Evolutionary conservation across 257 asterid species (phyloP).

Genomic region (Leonotis leonurus): DNA sequence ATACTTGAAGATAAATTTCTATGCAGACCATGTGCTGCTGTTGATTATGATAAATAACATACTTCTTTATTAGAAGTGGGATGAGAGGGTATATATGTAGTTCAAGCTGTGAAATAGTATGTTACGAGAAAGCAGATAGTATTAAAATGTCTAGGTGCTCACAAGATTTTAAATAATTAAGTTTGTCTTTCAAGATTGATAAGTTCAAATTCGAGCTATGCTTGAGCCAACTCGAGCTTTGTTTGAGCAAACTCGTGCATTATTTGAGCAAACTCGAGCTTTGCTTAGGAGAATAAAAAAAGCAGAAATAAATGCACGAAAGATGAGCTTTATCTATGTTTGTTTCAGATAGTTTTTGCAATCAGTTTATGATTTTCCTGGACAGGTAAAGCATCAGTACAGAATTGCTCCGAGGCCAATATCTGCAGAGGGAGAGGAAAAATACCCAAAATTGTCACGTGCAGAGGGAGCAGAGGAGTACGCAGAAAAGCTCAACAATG

Average conservation of each 20-base stretch:
- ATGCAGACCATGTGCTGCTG: background rate
- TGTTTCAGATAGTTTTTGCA: background rate
- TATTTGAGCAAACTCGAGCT: too few relatives aligned
- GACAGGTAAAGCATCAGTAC: constrained; percentile 80
- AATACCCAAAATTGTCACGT: constrained; percentile 31
- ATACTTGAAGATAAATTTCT: background rate
- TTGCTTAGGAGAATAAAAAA: background rate
- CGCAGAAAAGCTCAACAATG: constrained; percentile 25
- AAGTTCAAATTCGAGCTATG: background rate
- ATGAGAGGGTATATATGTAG: background rate
- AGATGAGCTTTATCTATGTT: background rate
- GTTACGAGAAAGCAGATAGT: background rate
- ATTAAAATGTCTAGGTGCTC: background rate
- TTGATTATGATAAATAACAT: background rate
- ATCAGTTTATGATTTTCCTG: background rate
- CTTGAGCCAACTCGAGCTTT: too few relatives aligned
- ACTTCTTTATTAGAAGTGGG: background rate
- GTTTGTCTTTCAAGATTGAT: background rate
- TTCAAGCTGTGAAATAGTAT: background rate
- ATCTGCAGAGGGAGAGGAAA: constrained; percentile 26
- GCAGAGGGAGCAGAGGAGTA: constrained; percentile 33
- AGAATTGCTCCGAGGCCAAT: constrained; percentile 62
- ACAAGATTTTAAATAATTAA: background rate
- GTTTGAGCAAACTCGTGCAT: background rate
- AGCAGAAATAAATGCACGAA: background rate